Conservation (phyloP, 805 yeast species). For the Kodamaea neixiangensis region DNA sequence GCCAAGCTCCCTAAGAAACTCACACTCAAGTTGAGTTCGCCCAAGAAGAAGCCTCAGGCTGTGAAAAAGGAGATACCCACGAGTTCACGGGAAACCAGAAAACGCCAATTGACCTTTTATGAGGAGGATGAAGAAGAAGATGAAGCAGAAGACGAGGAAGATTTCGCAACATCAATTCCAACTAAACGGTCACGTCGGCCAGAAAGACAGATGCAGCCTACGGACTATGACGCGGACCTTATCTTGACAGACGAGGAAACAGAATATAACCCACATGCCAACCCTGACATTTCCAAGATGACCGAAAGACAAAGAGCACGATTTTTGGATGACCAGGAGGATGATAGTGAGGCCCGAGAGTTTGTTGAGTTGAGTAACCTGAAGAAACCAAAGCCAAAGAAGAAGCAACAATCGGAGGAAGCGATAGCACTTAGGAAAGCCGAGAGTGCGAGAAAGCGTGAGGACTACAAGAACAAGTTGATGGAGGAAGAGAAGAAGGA, state of each 20-base stretch:
- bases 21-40: conserved; percentile 10
- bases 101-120: conserved; percentile 39
- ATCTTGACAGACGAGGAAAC: conserved; percentile 44
- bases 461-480: conserved; percentile 77
- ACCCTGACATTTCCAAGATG: conserved; percentile 48
- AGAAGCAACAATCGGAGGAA: conserved; percentile 73
- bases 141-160: conserved; percentile 22
- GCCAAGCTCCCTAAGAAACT: conserved; percentile 11
- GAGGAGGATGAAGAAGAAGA: conserved; percentile 38
- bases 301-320: conserved; percentile 59
- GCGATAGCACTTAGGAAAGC: conserved; percentile 79
- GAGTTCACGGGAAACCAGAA: conserved; percentile 28
- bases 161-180: neutral
- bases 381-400: conserved; percentile 42
- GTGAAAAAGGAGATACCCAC: conserved; percentile 1
- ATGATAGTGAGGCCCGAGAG: conserved; percentile 11
- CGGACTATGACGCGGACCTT: conserved; percentile 37
- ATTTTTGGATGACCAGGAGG: conserved; percentile 33
- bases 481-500: conserved; percentile 92
- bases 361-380: conserved; percentile 35
- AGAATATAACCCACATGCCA: conserved; percentile 43
- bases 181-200: conserved; percentile 10
- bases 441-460: conserved; percentile 85
- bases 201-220: conserved; percentile 23
- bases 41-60: conserved; percentile 10